Evolutionary conservation across 2,329 filamentous ascomycete species (phyloP).

Genomic region (Aspergillus sp.): DNA sequence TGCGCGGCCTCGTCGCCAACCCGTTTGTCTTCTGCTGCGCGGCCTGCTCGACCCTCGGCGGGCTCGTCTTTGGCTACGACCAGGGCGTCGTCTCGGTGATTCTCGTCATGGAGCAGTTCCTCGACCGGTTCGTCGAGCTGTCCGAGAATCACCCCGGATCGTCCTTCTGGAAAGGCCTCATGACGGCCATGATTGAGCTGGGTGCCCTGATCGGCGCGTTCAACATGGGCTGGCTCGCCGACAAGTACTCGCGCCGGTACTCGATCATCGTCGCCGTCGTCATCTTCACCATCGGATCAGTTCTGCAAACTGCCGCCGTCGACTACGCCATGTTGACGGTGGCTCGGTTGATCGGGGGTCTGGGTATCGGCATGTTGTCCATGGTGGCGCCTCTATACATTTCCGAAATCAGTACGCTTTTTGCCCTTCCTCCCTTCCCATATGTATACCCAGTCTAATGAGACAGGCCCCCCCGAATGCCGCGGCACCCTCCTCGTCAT

Average conservation of each 20-base stretch:
- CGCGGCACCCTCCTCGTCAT: conserved; percentile 46
- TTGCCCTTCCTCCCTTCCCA: not conserved
- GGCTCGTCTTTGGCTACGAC: conserved; percentile 52
- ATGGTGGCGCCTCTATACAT: conserved; percentile 54
- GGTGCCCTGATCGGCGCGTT: conserved; percentile 49
- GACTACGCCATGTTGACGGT: conserved; percentile 52
- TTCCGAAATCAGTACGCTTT: conserved; percentile 47
- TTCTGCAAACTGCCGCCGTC: conserved; percentile 50
- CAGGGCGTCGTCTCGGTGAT: conserved; percentile 46
- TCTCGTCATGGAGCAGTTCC: conserved; percentile 53
- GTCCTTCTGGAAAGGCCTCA: conserved; percentile 43
- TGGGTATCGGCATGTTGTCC: conserved; percentile 52
- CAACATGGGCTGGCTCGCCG: conserved; percentile 51
- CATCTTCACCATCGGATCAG: conserved; percentile 52
- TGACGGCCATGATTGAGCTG: conserved; percentile 56
- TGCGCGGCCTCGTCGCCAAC: conserved; percentile 48
- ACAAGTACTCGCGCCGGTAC: conserved; percentile 52
- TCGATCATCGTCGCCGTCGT: conserved; percentile 51
- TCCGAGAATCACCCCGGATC: conserved; percentile 35
- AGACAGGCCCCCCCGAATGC: conserved; percentile 43
- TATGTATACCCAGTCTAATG: not conserved
- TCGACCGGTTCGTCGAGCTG: conserved; percentile 45
- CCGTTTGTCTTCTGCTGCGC: conserved; percentile 52
- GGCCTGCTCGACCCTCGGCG: conserved; percentile 50
- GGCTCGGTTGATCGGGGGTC: conserved; percentile 50